Percentiles rank a stretch among this genome's conserved stretches.
Evolutionary conservation across 805 yeast genomes (phyloP).

Genomic region (Wickerhamiella domercqiae): DNA sequence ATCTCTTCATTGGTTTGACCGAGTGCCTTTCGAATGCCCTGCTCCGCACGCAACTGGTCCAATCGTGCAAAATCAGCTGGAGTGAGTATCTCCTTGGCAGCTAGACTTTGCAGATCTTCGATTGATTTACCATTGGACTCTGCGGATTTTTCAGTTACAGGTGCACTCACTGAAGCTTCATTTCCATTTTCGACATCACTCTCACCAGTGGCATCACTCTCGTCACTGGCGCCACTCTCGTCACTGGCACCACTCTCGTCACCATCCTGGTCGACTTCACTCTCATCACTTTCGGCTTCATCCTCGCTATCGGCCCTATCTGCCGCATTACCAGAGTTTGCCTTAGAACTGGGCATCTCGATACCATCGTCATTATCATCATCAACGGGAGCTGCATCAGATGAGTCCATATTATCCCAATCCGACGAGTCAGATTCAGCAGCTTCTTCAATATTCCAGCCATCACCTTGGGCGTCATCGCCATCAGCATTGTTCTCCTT

Average conservation of each 20-base stretch:
- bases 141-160: constrained; percentile 19
- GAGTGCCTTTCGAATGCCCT: constrained; percentile 70
- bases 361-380: not conserved
- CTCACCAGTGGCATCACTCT: constrained; percentile 22
- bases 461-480: constrained; percentile 33
- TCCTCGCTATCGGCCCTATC: too few species aligned
- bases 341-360: constrained; percentile 57
- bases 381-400: too few species aligned
- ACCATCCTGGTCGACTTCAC: constrained; percentile 12
- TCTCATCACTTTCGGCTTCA: constrained; percentile 7
- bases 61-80: constrained; percentile 97
- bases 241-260: constrained; percentile 32
- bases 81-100: constrained; percentile 67
- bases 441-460: constrained; percentile 26
- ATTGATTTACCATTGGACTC: constrained; percentile 20
- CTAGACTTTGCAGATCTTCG: constrained; percentile 40
- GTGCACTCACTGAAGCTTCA: constrained; percentile 15
- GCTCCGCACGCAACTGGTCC: constrained; percentile 70
- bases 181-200: constrained; percentile 18
- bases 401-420: constrained; percentile 78
- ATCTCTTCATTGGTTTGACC: constrained; percentile 53
- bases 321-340: too few species aligned
- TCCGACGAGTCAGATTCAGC: constrained; percentile 36
- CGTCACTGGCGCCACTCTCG: constrained; percentile 31
- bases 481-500: constrained; percentile 41